phyloP scores from a whole-genome alignment of 2,329 filamentous ascomycete genomes.

The Diaporthe citriasiana region DNA sequence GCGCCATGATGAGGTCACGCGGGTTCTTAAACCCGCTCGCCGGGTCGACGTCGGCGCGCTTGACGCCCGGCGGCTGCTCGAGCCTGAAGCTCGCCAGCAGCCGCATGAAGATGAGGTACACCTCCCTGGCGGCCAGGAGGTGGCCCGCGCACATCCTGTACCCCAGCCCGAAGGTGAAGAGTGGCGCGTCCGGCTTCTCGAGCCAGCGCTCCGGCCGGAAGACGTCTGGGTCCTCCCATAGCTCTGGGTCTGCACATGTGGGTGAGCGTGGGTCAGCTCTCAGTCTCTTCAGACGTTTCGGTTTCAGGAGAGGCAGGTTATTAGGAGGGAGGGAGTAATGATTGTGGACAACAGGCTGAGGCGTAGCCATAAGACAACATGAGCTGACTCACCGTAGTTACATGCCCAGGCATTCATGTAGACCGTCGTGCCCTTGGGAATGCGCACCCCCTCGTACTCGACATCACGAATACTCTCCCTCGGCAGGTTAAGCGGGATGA shows the following conservation, averaged over 20 bases:
- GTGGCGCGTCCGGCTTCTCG: constrained; percentile 57
- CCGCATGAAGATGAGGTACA: constrained; percentile 66
- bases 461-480: constrained; percentile 72
- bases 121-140: constrained; percentile 66
- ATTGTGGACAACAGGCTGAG: background rate
- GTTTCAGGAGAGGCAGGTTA: no score
- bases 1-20: constrained; percentile 36
- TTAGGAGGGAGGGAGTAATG: no score
- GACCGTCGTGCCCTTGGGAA: constrained; percentile 73
- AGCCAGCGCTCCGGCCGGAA: constrained; percentile 67
- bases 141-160: constrained; percentile 68
- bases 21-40: constrained; percentile 37
- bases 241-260: constrained; percentile 63
- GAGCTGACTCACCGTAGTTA: constrained; percentile 35
- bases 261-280: background rate
- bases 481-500: constrained; percentile 75
- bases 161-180: constrained; percentile 68
- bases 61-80: constrained; percentile 45
- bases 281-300: no score
- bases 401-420: constrained; percentile 70
- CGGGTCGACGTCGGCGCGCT: constrained; percentile 31
- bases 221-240: constrained; percentile 75
- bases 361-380: no score
- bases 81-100: constrained; percentile 65
- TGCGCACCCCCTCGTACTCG: constrained; percentile 65